Conservation (phyloP, 2,329 filamentous ascomycete species). For the Beauveria asiatica region DNA sequence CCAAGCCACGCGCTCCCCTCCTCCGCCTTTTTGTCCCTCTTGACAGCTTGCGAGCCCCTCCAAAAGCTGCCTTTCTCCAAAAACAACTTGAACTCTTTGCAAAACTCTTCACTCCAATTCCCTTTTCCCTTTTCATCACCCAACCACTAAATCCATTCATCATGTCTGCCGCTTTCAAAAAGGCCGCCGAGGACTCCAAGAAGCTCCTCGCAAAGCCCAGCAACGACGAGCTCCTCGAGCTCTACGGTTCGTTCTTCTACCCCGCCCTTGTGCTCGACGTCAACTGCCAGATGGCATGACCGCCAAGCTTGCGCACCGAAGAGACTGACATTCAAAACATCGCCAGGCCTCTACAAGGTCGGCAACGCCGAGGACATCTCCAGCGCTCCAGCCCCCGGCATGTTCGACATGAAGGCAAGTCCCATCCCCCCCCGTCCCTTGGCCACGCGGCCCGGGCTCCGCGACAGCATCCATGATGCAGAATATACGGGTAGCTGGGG, state of each 20-base stretch:
- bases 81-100: neutral
- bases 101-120: neutral
- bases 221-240: slow-evolving; percentile 56
- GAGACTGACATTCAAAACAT: neutral
- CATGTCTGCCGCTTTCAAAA: slow-evolving; percentile 44
- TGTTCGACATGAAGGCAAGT: slow-evolving; percentile 60
- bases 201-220: slow-evolving; percentile 58
- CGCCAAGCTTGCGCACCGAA: neutral
- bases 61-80: neutral
- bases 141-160: slow-evolving; percentile 15
- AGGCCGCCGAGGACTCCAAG: slow-evolving; percentile 54
- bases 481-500: neutral
- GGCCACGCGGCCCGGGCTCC: neutral
- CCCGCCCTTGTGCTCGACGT: neutral
- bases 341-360: slow-evolving; percentile 51
- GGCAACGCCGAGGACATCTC: slow-evolving; percentile 47
- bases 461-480: neutral
- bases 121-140: neutral
- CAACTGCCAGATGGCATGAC: too few species aligned
- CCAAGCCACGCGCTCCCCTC: neutral
- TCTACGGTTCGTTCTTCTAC: slow-evolving; percentile 40
- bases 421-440: neutral
- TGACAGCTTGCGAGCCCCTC: neutral
- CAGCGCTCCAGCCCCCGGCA: slow-evolving; percentile 50
- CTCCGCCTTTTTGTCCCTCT: neutral